Percentiles rank a stretch among this genome's conserved stretches.
Conservation (phyloP, 2,329 filamentous ascomycete genomes). For the Nakataea oryzae region DNA sequence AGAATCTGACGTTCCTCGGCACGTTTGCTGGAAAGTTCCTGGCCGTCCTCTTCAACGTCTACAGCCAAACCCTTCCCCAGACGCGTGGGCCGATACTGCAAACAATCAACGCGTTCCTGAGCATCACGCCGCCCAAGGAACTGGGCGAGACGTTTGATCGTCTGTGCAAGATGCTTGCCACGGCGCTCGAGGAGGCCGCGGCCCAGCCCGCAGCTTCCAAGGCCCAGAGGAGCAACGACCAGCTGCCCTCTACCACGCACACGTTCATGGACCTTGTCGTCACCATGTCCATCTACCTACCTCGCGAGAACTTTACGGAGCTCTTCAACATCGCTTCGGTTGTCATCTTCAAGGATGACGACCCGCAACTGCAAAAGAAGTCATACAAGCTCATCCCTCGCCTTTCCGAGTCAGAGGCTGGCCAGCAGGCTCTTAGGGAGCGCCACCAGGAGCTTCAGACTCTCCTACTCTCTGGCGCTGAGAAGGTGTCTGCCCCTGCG, state of each 20-base stretch:
- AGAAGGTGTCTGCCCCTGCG: slow-evolving; percentile 79
- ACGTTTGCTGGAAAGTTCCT: slow-evolving; percentile 78
- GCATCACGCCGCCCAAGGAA: slow-evolving; percentile 69
- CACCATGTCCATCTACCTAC: slow-evolving; percentile 88
- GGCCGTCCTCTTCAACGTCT: slow-evolving; percentile 97
- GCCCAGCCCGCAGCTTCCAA: slow-evolving; percentile 16
- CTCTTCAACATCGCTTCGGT: slow-evolving; percentile 81
- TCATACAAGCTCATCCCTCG: slow-evolving; percentile 96
- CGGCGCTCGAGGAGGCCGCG: slow-evolving; percentile 46
- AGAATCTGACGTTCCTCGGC: slow-evolving; percentile 74
- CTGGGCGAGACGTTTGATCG: slow-evolving; percentile 81
- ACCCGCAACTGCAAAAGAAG: slow-evolving; percentile 96
- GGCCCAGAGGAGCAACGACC: slow-evolving; percentile 53
- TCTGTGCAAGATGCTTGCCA: slow-evolving; percentile 74
- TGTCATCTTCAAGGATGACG: slow-evolving; percentile 70
- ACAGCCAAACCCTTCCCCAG: slow-evolving; percentile 90
- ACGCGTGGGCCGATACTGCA: slow-evolving; percentile 84
- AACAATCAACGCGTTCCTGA: slow-evolving; percentile 90
- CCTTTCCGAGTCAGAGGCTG: slow-evolving; percentile 69
- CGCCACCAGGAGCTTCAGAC: slow-evolving; percentile 70
- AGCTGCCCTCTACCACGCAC: slow-evolving; percentile 86
- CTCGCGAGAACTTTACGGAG: slow-evolving; percentile 70
- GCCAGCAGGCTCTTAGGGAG: slow-evolving; percentile 64
- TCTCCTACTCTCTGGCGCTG: slow-evolving; percentile 68
- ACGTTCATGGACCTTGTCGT: slow-evolving; percentile 96